Percentiles rank a stretch among this genome's conserved stretches.
These are phyloP conservation scores for Chaetomium tenue DNA, from an alignment of 495 filamentous ascomycete species.

Conservation along the genomic window DNA sequence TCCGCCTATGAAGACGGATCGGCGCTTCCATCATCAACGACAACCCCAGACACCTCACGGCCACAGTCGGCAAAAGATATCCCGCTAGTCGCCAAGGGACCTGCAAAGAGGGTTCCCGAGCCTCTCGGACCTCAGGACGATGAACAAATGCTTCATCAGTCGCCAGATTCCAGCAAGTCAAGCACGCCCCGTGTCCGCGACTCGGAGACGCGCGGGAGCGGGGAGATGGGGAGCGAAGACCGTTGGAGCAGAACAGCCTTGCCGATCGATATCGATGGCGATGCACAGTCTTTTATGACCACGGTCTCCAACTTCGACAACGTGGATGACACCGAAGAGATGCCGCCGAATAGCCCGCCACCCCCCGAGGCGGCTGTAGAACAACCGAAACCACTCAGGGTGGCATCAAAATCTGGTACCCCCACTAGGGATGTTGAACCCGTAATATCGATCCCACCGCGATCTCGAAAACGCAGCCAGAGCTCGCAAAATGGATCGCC, in stretches of 20 bases:
- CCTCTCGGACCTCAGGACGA: conserved; percentile 23
- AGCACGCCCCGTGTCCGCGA: conserved; percentile 29
- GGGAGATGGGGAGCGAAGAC: conserved; percentile 29
- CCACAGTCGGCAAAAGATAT: conserved; percentile 44
- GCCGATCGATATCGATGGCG: conserved; percentile 39
- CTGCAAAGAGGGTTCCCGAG: conserved; percentile 2
- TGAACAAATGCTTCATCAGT: conserved; percentile 28
- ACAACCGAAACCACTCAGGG: conserved; percentile 14
- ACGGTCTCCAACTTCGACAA: conserved; percentile 26
- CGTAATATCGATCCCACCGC: conserved; percentile 25
- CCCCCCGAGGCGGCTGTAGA: background rate
- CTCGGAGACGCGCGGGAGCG: conserved; percentile 14
- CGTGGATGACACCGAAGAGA: conserved; percentile 12
- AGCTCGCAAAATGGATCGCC: background rate
- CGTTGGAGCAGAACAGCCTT: conserved; percentile 40
- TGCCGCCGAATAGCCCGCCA: background rate
- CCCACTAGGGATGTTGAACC: background rate
- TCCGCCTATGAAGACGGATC: conserved; percentile 47
- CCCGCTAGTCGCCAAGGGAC: conserved; percentile 17
- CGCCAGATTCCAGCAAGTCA: conserved; percentile 27
- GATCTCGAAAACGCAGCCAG: conserved; percentile 28
- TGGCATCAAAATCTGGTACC: conserved; percentile 17
- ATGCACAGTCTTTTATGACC: conserved; percentile 32
- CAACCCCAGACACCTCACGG: conserved; percentile 49
- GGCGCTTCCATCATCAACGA: conserved; percentile 39